These are phyloP conservation scores for Canavalia ensiformis DNA, from an alignment of 306 rosid genomes.

Conservation along the genomic window DNA sequence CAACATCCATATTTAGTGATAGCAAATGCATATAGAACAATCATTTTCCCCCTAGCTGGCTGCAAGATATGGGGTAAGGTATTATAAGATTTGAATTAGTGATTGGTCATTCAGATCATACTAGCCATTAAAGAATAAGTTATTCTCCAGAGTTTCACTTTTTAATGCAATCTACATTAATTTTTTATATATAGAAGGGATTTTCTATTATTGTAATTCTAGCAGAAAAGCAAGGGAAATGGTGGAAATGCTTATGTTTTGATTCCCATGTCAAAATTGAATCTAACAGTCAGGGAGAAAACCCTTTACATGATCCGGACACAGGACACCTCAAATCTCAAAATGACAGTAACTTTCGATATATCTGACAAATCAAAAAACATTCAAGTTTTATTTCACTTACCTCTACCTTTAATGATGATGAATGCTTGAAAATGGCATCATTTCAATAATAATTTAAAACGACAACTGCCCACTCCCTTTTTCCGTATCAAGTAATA, in stretches of 20 bases:
- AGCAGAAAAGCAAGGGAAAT: background rate
- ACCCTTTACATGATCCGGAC: background rate
- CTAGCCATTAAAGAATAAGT: background rate
- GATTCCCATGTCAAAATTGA: slow-evolving; percentile 1
- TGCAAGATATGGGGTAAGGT: background rate
- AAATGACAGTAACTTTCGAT: slow-evolving; percentile 12
- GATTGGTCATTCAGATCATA: background rate
- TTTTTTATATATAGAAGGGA: background rate
- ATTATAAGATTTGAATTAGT: background rate
- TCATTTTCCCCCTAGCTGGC: background rate
- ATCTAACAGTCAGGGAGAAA: background rate
- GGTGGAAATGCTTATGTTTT: background rate
- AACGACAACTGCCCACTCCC: background rate
- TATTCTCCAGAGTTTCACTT: background rate
- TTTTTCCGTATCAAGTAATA: slow-evolving; percentile 1
- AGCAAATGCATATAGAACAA: slow-evolving; percentile 2
- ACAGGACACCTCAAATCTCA: background rate
- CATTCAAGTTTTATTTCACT: background rate
- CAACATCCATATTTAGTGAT: background rate
- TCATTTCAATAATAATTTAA: slow-evolving; percentile 21
- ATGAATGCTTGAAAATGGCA: slow-evolving; percentile 32
- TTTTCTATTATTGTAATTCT: background rate
- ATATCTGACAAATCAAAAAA: background rate
- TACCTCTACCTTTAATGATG: background rate
- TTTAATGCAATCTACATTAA: slow-evolving; percentile 7